Evolutionary conservation across 1,284 basidiomycete genomes (phyloP).

Genomic region (Papiliotrema nemorosa): DNA sequence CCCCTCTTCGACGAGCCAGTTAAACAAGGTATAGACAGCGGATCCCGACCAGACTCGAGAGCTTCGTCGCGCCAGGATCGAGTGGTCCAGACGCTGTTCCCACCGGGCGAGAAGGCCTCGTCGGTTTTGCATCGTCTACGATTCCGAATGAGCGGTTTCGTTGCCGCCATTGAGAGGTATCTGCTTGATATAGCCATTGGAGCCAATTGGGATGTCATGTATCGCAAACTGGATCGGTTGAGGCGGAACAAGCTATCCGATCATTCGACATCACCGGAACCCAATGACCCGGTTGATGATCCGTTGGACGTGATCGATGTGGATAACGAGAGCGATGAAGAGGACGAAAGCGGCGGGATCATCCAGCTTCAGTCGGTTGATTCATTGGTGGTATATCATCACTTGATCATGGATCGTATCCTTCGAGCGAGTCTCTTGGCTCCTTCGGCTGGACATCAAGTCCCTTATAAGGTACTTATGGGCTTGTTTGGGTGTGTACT

Average conservation of each 20-base stretch:
- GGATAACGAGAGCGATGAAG: constrained; percentile 40
- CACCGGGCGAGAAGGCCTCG: constrained; percentile 56
- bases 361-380: constrained; percentile 60
- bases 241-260: no score
- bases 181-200: constrained; percentile 72
- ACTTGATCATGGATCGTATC: constrained; percentile 67
- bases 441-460: constrained; percentile 61
- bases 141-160: constrained; percentile 67
- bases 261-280: no score
- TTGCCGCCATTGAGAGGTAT: constrained; percentile 63
- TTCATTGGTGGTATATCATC: constrained; percentile 66
- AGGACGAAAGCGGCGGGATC: constrained; percentile 22
- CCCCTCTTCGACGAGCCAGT: constrained; percentile 4
- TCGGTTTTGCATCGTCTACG: constrained; percentile 63
- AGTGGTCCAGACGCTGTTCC: constrained; percentile 56
- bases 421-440: constrained; percentile 69
- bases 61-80: constrained; percentile 27
- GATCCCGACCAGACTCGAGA: constrained; percentile 2
- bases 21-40: constrained; percentile 25
- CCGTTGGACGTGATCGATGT: constrained; percentile 21
- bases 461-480: constrained; percentile 61
- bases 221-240: constrained; percentile 49
- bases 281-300: constrained; percentile 12
- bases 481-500: constrained; percentile 64
- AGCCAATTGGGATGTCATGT: constrained; percentile 67